A percentile compares a stretch with the other conserved stretches of the same genome.
These are phyloP conservation scores for Leccinum uliginosum DNA, from an alignment of 768 basidiomycete species.

Conservation along the genomic window DNA sequence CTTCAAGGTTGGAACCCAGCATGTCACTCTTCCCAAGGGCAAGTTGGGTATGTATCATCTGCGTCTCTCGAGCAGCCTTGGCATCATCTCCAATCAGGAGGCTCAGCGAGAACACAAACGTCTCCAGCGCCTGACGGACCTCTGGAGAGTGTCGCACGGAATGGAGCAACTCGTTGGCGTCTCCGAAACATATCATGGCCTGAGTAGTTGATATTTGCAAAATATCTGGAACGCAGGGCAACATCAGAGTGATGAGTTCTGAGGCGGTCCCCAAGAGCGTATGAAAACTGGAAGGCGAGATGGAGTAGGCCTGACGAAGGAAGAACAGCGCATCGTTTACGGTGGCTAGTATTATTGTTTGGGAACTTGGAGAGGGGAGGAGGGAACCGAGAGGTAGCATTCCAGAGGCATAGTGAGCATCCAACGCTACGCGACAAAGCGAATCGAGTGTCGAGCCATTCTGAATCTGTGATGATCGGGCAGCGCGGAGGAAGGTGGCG, in stretches of 20 bases:
- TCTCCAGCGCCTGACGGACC: slow-evolving; percentile 55
- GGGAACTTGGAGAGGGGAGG: slow-evolving; percentile 46
- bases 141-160: slow-evolving; percentile 48
- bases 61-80: slow-evolving; percentile 65
- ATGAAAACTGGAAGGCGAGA: slow-evolving; percentile 50
- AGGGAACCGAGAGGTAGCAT: slow-evolving; percentile 51
- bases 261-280: slow-evolving; percentile 55
- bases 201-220: slow-evolving; percentile 60
- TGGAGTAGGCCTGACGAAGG: slow-evolving; percentile 51
- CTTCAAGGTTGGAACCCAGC: slow-evolving; percentile 54
- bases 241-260: slow-evolving; percentile 57
- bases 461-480: slow-evolving; percentile 60
- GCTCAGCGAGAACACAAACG: slow-evolving; percentile 54
- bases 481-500: slow-evolving; percentile 61
- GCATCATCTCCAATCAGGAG: slow-evolving; percentile 65
- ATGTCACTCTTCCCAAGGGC: slow-evolving; percentile 55
- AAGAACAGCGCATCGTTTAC: slow-evolving; percentile 60
- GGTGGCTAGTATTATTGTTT: slow-evolving; percentile 46
- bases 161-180: slow-evolving; percentile 52
- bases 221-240: slow-evolving; percentile 57
- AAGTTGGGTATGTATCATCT: slow-evolving; percentile 66
- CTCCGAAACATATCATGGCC: slow-evolving; percentile 44
- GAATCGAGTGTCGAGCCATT: slow-evolving; percentile 63
- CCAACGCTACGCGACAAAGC: slow-evolving; percentile 62
- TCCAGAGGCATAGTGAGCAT: slow-evolving; percentile 58